These are phyloP conservation scores for Hamigera avellanea DNA, from an alignment of 495 filamentous ascomycete species.

Conservation along the genomic window DNA sequence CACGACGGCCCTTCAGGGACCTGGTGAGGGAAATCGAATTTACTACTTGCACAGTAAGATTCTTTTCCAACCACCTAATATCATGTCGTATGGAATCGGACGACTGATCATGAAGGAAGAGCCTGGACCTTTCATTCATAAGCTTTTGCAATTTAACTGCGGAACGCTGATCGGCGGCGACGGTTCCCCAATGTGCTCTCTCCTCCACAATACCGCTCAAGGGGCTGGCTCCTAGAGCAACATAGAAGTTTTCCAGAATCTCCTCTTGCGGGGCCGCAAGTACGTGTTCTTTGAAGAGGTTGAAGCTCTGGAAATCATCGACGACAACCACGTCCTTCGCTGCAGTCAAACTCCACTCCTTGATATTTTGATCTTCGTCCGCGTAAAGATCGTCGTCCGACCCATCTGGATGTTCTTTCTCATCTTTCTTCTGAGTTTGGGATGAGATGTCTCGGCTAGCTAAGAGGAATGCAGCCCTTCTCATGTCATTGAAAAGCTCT, in stretches of 20 bases:
- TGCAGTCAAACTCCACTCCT: constrained; percentile 60
- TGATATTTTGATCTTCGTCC: constrained; percentile 62
- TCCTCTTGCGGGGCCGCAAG: constrained; percentile 85
- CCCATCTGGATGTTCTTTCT: constrained; percentile 11
- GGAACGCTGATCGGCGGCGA: constrained; percentile 38
- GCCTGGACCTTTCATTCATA: constrained; percentile 70
- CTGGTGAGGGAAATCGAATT: constrained; percentile 60
- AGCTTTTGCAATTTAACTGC: constrained; percentile 57
- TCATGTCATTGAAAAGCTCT: constrained; percentile 64
- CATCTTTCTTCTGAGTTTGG: constrained; percentile 9
- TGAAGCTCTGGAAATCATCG: constrained; percentile 78
- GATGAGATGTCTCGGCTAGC: constrained; percentile 63
- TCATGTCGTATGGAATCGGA: constrained; percentile 66
- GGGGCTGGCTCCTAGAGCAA: constrained; percentile 33
- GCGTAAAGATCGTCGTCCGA: constrained; percentile 38
- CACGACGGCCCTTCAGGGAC: constrained; percentile 53
- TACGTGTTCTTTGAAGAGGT: constrained; percentile 69
- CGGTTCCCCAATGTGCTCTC: constrained; percentile 33
- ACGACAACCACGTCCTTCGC: constrained; percentile 65
- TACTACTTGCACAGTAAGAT: constrained; percentile 67
- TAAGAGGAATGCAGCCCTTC: constrained; percentile 60
- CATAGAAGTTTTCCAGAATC: constrained; percentile 70
- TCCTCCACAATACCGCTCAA: constrained; percentile 36
- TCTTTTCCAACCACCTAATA: constrained; percentile 78
- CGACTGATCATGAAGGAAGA: constrained; percentile 72